Percentiles rank a stretch among this genome's conserved stretches.
Evolutionary conservation across 345 rosid species (phyloP).

Genomic region (Citrus sinensis): DNA sequence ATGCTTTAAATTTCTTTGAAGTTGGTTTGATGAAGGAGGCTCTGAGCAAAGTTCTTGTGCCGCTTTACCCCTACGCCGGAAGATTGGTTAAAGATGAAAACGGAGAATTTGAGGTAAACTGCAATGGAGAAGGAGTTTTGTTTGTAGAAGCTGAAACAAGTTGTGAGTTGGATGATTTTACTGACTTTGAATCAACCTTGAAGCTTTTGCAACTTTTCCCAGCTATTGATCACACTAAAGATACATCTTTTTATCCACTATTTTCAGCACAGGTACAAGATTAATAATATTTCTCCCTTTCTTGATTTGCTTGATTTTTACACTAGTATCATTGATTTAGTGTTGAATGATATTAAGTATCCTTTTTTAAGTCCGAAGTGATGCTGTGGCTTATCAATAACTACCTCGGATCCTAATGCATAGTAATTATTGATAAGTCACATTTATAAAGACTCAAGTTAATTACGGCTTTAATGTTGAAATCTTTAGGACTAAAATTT

Average conservation of each 20-base stretch:
- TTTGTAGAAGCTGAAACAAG: constrained; percentile 34
- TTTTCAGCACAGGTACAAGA: constrained; percentile 20
- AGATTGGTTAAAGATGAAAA: constrained; percentile 29
- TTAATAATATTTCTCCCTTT: constrained; percentile 15
- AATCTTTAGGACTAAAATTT: too few species aligned
- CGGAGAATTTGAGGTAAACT: constrained; percentile 35
- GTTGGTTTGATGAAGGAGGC: constrained; percentile 28
- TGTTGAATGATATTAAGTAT: too few species aligned
- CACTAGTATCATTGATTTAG: too few species aligned
- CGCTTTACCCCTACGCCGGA: constrained; percentile 41
- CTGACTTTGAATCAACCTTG: constrained; percentile 16
- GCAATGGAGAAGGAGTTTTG: constrained; percentile 43
- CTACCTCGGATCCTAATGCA: too few species aligned
- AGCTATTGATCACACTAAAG: constrained; percentile 21
- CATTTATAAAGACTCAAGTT: too few species aligned
- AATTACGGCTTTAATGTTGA: too few species aligned
- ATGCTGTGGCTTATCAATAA: too few species aligned
- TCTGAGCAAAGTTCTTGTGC: constrained; percentile 36
- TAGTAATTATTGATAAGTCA: too few species aligned
- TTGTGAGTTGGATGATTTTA: constrained; percentile 16
- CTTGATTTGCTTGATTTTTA: neutral
- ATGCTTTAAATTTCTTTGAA: constrained; percentile 18
- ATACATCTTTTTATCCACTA: constrained; percentile 28
- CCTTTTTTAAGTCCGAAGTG: too few species aligned
- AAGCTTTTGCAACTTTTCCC: constrained; percentile 29